A percentile compares a stretch with the other conserved stretches of the same genome.
Conservation (phyloP, 306 rosid species). For the Sicyos baderoa region DNA sequence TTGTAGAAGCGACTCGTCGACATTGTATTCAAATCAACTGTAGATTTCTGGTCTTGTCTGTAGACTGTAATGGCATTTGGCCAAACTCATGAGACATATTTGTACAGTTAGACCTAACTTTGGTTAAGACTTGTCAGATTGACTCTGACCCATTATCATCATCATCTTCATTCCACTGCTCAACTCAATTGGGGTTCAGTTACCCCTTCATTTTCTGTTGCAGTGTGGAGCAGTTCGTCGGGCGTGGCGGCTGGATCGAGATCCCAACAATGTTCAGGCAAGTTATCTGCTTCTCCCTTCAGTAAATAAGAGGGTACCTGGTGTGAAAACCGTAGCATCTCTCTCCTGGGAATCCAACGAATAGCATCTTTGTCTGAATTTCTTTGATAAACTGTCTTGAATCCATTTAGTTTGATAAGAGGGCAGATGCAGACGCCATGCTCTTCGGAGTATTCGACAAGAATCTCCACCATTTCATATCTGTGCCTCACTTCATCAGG, state of each 20-base stretch:
- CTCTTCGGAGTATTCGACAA: slow-evolving; percentile 84
- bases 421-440: slow-evolving; percentile 78
- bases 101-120: slow-evolving; percentile 78
- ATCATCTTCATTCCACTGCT: slow-evolving; percentile 13
- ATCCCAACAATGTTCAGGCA: slow-evolving; percentile 85
- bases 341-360: slow-evolving; percentile 73
- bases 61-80: slow-evolving; percentile 34
- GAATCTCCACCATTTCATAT: slow-evolving; percentile 93
- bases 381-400: slow-evolving; percentile 71
- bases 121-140: slow-evolving; percentile 19
- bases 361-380: slow-evolving; percentile 50
- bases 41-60: slow-evolving; percentile 36
- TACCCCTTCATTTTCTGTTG: slow-evolving; percentile 32
- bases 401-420: slow-evolving; percentile 72
- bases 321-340: slow-evolving; percentile 90
- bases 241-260: slow-evolving; percentile 98
- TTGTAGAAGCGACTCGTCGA: background rate
- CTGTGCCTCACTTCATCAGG: slow-evolving; percentile 80
- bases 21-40: slow-evolving; percentile 54
- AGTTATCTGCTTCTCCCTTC: slow-evolving; percentile 40
- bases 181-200: slow-evolving; percentile 25
- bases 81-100: slow-evolving; percentile 46
- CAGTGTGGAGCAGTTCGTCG: slow-evolving; percentile 80
- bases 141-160: background rate
- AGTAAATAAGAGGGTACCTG: slow-evolving; percentile 89